Evolutionary conservation across 2,329 filamentous ascomycete genomes (phyloP).

Genomic region (Talaromyces sp.): DNA sequence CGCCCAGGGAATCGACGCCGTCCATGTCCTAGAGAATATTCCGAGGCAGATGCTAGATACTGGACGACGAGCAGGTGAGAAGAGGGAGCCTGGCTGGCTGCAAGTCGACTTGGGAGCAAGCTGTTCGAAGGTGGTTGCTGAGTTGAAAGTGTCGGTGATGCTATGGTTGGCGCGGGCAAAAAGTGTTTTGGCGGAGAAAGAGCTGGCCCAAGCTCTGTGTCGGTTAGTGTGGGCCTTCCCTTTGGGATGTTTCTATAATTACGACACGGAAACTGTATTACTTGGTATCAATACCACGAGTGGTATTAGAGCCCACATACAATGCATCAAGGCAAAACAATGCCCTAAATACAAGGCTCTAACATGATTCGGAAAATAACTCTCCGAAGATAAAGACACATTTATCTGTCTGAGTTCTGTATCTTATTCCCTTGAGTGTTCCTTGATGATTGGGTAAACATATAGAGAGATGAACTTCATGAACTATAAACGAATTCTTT

Average conservation of each 20-base stretch:
- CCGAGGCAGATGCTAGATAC: conserved; percentile 19
- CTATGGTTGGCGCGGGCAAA: conserved; percentile 26
- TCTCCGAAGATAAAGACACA: no score
- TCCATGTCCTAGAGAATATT: conserved; percentile 54
- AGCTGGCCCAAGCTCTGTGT: background rate
- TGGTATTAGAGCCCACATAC: no score
- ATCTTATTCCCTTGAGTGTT: no score
- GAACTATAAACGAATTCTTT: no score
- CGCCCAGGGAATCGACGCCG: conserved; percentile 67
- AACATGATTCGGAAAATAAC: no score
- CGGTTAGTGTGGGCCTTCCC: conserved; percentile 16
- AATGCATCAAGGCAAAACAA: no score
- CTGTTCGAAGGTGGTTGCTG: background rate
- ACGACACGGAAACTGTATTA: no score
- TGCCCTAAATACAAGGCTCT: no score
- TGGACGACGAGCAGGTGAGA: conserved; percentile 24
- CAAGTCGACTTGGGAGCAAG: conserved; percentile 5
- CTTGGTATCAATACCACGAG: no score
- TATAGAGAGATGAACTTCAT: no score
- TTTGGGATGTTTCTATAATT: background rate
- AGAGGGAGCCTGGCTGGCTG: conserved; percentile 25
- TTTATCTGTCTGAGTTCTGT: no score
- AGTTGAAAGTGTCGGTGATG: background rate
- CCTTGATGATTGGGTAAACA: no score
- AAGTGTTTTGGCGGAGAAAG: conserved; percentile 29